Conservation (phyloP, 1,284 basidiomycete species). For the Acaromyces ingoldii region DNA sequence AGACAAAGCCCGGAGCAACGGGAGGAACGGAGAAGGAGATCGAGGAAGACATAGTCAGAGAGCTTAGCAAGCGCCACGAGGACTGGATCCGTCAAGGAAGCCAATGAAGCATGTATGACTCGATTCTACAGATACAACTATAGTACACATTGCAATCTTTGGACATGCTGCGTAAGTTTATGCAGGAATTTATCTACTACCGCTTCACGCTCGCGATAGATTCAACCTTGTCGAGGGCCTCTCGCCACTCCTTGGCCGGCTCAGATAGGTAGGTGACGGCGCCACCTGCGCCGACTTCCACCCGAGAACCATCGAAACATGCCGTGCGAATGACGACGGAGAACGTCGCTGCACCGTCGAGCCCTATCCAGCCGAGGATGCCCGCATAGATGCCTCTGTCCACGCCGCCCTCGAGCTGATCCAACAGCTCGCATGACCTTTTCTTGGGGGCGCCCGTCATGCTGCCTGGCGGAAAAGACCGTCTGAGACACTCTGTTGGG, state of each 20-base stretch:
- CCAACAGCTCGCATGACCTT: constrained; percentile 82
- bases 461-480: constrained; percentile 66
- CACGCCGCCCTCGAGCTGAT: constrained; percentile 62
- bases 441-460: constrained; percentile 99
- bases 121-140: too few relatives aligned
- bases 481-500: constrained; percentile 68
- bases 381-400: constrained; percentile 72
- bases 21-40: constrained; percentile 60
- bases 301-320: constrained; percentile 63
- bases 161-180: too few relatives aligned
- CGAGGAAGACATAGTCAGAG: constrained; percentile 80
- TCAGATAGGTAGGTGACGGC: constrained; percentile 92
- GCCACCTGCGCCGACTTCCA: constrained; percentile 77
- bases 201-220: constrained; percentile 14
- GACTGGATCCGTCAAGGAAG: constrained; percentile 58
- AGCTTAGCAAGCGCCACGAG: constrained; percentile 69
- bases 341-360: constrained; percentile 84
- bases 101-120: too few relatives aligned
- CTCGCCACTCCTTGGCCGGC: constrained; percentile 82
- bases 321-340: constrained; percentile 94
- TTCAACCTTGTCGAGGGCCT: constrained; percentile 72
- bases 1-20: too few relatives aligned
- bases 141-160: too few relatives aligned
- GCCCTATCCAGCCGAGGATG: constrained; percentile 80
- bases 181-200: too few relatives aligned